phyloP scores from a whole-genome alignment of 139 green algal species.

The Chlamydomonas schloesseri region DNA sequence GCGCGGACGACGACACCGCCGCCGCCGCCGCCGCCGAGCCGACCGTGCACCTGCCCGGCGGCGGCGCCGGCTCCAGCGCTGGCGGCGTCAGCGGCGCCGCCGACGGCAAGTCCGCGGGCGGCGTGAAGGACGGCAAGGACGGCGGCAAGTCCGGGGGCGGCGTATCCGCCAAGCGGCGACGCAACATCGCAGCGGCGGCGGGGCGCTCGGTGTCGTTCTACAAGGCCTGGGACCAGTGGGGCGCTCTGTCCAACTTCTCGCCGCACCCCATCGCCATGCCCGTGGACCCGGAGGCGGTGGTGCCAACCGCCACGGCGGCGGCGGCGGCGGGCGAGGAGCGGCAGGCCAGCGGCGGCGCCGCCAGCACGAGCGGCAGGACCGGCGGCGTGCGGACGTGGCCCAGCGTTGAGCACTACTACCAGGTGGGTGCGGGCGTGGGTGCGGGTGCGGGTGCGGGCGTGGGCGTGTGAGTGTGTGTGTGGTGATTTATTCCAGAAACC shows the following conservation, averaged over 20 bases:
- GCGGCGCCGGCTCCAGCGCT: no score
- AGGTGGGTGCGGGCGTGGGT: constrained; percentile 28
- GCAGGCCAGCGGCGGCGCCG: neutral
- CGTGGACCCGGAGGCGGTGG: neutral
- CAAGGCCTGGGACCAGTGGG: constrained; percentile 96
- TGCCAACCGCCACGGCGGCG: no score
- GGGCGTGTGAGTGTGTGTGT: no score
- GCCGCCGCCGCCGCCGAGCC: neutral
- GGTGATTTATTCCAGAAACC: no score
- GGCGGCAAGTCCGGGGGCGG: neutral
- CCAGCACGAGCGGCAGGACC: constrained; percentile 13
- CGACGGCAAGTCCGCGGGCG: neutral
- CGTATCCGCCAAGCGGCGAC: constrained; percentile 4
- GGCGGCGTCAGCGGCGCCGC: neutral
- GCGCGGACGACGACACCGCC: constrained; percentile 16
- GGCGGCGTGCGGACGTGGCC: constrained; percentile 60
- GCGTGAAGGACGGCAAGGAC: neutral
- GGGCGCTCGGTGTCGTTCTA: constrained; percentile 82
- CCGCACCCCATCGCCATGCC: constrained; percentile 89
- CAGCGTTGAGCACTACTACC: constrained; percentile 93
- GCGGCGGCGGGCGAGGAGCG: neutral
- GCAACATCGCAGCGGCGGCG: neutral
- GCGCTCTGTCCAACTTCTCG: constrained; percentile 96
- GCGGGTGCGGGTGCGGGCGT: neutral
- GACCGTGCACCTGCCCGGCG: neutral